Base-by-base conservation (phyloP, 441 rosid species). In the Jatropha multifida region DNA sequence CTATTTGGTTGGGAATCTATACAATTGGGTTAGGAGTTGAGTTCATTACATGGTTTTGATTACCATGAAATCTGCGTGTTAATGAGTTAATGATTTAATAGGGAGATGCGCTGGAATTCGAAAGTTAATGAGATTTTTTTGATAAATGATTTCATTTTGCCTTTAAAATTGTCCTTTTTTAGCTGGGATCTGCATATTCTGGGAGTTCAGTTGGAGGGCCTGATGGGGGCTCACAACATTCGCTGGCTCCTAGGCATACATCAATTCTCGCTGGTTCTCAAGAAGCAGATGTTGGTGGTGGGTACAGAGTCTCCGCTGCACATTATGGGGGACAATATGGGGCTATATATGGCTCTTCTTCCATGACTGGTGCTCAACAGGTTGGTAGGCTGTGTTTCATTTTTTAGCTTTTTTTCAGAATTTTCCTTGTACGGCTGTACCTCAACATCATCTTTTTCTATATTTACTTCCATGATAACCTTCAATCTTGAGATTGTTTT, bases 281-380 rank as follows among this genome's bases (percentile, higher is more conserved):
- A 76, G 98, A 92, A 73, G 84, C 81, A 20, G 97, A 92, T 62
- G 80, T 81, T 71, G 87, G 87, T 71, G 87, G 87, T 74, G 92
- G 90, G 3, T 93, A 88, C 77, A 89, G 96, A 83, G 74, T 89
- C 69, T 90, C 89, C 40, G 81, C 88, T 18, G 83, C 89, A 78
- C 94, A 90, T 81, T 94, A 90, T 42, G 94, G 92, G 52, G 89
- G 92, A 4, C 94, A 86, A 27, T 89, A 93, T 77, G 85, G 87
- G 54, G 83, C 97, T 67, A 67, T 85, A 38, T 93, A 93, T 80
- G 87, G 91, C 42, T 82, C 98, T 56, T 40, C 83, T 78, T 68
- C 90, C 69, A 78, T 89, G 59, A 85, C 85, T 52, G 86, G 85
- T 74, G 76, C 89, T 78, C 97, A 88, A 74, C 89, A 88, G 92